Conservation (phyloP, 192 early-diverging fungal species). For the Rhizoclosmatium globosum region DNA sequence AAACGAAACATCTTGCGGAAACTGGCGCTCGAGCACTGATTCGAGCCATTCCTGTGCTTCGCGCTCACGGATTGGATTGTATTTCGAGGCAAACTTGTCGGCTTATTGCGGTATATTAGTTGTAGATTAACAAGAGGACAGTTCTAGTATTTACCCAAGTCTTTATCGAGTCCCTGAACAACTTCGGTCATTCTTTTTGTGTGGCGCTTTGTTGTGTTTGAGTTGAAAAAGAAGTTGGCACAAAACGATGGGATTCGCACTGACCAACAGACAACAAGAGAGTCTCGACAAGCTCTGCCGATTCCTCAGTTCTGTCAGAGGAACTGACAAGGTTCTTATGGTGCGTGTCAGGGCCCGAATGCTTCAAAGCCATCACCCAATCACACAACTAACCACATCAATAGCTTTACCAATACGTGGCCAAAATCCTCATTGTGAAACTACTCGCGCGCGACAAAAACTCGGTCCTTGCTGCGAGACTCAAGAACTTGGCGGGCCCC, state of each 20-base stretch:
- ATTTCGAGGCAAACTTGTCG: conserved; percentile 59
- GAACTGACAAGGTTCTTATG: conserved; percentile 80
- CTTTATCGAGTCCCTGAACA: conserved; percentile 26
- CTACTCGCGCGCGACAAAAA: conserved; percentile 65
- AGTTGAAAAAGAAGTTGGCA: conserved; percentile 32
- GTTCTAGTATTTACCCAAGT: conserved; percentile 24
- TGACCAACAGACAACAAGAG: conserved; percentile 55
- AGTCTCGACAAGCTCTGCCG: conserved; percentile 47
- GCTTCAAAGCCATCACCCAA: not conserved
- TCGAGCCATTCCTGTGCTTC: conserved; percentile 80
- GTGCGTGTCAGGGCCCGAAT: conserved; percentile 10
- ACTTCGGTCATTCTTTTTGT: conserved; percentile 25
- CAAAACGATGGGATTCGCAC: not conserved
- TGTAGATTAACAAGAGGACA: not conserved
- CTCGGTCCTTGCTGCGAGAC: conserved; percentile 68
- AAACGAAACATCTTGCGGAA: conserved; percentile 58
- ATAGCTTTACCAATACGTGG: conserved; percentile 89
- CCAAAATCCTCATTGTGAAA: conserved; percentile 88
- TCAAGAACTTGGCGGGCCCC: conserved; percentile 83
- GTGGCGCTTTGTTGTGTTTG: not conserved
- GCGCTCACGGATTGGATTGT: conserved; percentile 52
- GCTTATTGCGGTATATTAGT: conserved; percentile 37
- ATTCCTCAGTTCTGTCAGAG: conserved; percentile 57
- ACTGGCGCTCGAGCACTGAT: conserved; percentile 59
- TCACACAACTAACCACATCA: conserved; percentile 26